phyloP scores from a whole-genome alignment of 495 filamentous ascomycete species.

The Alectoria sarmentosa region DNA sequence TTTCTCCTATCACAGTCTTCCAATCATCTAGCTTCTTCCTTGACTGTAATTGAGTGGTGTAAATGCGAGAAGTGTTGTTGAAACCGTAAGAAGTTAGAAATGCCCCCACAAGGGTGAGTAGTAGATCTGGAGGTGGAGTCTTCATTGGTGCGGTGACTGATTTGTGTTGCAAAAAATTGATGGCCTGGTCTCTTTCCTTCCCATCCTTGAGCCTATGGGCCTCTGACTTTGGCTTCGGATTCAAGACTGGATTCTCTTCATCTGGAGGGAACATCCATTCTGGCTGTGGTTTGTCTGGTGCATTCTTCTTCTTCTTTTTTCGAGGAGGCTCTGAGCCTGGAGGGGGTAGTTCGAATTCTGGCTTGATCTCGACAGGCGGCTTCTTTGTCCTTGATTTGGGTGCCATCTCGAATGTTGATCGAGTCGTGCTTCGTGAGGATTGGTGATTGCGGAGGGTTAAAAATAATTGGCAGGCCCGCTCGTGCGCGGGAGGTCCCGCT shows the following conservation, averaged over 20 bases:
- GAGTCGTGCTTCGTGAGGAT: background rate
- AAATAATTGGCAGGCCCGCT: constrained; percentile 5
- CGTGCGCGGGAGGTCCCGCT: constrained; percentile 17
- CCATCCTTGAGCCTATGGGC: constrained; percentile 23
- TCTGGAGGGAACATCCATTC: constrained; percentile 30
- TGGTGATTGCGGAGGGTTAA: constrained; percentile 14
- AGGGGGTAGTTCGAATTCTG: constrained; percentile 8
- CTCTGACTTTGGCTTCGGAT: constrained; percentile 27
- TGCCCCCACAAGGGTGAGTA: constrained; percentile 57
- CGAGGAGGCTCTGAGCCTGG: constrained; percentile 10
- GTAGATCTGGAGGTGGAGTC: constrained; percentile 43
- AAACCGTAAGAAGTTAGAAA: constrained; percentile 64
- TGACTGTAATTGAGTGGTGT: constrained; percentile 51
- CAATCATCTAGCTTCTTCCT: constrained; percentile 35
- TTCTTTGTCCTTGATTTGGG: constrained; percentile 22
- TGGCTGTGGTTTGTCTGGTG: constrained; percentile 28
- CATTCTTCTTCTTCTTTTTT: constrained; percentile 34
- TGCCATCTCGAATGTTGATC: constrained; percentile 30
- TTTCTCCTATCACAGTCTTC: constrained; percentile 26
- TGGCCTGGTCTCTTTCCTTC: constrained; percentile 21
- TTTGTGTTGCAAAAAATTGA: constrained; percentile 26
- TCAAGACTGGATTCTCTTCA: constrained; percentile 29
- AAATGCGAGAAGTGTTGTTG: constrained; percentile 47
- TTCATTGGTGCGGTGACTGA: constrained; percentile 22
- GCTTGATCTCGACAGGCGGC: constrained; percentile 27